phyloP scores from a whole-genome alignment of 805 yeast species.

The Saccharomyces kudriavzevii region DNA sequence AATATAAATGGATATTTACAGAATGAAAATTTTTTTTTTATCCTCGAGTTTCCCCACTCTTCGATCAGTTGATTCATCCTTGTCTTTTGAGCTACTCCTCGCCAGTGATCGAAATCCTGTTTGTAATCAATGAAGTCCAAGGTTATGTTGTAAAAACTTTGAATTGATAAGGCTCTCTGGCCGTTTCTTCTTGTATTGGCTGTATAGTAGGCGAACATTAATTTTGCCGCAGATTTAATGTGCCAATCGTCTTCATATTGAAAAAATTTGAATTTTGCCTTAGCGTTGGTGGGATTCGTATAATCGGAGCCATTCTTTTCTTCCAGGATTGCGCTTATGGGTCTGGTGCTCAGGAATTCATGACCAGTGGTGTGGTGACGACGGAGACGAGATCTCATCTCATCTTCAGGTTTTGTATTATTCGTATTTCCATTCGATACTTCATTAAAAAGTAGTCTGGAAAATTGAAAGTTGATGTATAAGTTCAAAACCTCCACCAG shows the following conservation, averaged over 20 bases:
- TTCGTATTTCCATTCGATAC: background rate
- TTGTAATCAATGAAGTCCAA: conserved; percentile 71
- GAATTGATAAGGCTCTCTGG: conserved; percentile 29
- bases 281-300: background rate
- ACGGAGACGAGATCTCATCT: background rate
- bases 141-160: conserved; percentile 58
- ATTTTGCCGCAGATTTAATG: conserved; percentile 54
- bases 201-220: conserved; percentile 46
- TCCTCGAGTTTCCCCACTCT: conserved; percentile 1
- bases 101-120: conserved; percentile 80
- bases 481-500: conserved; percentile 66
- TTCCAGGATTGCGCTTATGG: conserved; percentile 1
- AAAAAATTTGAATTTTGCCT: conserved; percentile 26
- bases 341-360: background rate
- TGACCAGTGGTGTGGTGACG: background rate
- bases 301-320: background rate
- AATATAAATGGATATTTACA: conserved; percentile 81
- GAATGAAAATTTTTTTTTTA: conserved; percentile 40
- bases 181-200: conserved; percentile 36
- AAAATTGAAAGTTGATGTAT: conserved; percentile 69
- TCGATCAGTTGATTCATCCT: background rate
- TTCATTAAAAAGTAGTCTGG: conserved; percentile 34
- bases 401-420: background rate
- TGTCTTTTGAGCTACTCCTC: conserved; percentile 2
- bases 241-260: conserved; percentile 78